Conservation (phyloP, 495 filamentous ascomycete genomes). For the Aspergillus sclerotioniger region DNA sequence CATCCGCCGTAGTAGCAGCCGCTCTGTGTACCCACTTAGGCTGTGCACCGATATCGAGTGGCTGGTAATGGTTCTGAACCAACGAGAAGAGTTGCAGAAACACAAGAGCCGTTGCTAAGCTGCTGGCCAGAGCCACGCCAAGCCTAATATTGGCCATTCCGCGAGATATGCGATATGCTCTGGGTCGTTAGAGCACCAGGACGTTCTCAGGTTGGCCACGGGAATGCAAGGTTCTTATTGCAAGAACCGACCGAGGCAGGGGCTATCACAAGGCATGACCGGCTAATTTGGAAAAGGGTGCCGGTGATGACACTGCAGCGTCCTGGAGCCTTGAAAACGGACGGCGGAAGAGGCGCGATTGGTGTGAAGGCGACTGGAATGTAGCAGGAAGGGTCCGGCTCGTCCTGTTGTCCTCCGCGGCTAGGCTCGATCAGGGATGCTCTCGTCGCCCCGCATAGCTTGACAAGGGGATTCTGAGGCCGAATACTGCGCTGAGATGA, state of each 20-base stretch:
- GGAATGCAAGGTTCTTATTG: conserved; percentile 1
- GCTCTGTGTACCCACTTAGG: conserved; percentile 20
- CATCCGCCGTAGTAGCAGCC: conserved; percentile 22
- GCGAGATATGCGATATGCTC: neutral
- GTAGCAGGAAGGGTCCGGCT: conserved; percentile 10
- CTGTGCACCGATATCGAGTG: conserved; percentile 7
- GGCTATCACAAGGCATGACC: conserved; percentile 12
- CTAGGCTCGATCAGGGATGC: conserved; percentile 13
- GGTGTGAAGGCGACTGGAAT: conserved; percentile 7
- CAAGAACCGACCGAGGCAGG: conserved; percentile 4
- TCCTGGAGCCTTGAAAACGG: conserved; percentile 4
- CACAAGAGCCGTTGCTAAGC: conserved; percentile 27
- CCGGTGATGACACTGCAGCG: conserved; percentile 1
- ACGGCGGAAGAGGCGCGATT: conserved; percentile 1
- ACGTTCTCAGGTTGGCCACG: neutral
- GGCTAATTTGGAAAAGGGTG: neutral
- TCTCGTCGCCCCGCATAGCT: conserved; percentile 8
- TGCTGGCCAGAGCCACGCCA: conserved; percentile 23
- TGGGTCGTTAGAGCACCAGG: neutral
- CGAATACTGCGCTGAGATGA: neutral
- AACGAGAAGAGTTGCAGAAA: conserved; percentile 32
- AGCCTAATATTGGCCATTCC: conserved; percentile 35
- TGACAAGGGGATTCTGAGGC: neutral
- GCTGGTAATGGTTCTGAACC: conserved; percentile 16
- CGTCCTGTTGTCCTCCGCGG: neutral